These are phyloP conservation scores for Acanthamoeba triangularis DNA, from an alignment of 208 protist genomes.

Conservation along the genomic window DNA sequence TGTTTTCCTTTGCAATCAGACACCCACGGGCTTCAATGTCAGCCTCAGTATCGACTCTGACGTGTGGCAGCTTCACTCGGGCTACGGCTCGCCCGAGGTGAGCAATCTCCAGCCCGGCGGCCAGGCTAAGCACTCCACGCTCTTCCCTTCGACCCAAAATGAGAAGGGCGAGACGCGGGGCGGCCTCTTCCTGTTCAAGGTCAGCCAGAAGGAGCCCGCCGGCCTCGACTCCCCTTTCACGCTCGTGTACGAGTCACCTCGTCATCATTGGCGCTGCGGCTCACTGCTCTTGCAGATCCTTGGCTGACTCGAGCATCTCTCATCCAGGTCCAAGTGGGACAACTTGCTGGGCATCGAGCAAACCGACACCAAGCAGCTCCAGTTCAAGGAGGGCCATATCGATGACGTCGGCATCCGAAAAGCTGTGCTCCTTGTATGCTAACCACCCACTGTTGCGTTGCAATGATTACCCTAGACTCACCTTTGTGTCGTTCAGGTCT, in stretches of 20 bases:
- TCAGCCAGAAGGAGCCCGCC: background rate
- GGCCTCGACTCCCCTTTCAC: conserved; percentile 20
- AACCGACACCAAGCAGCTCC: background rate
- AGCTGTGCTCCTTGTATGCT: background rate
- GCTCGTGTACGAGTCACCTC: background rate
- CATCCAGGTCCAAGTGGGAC: conserved; percentile 64
- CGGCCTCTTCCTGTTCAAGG: conserved; percentile 60
- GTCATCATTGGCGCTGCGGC: background rate
- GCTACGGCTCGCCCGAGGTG: conserved; percentile 58
- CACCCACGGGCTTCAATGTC: conserved; percentile 54
- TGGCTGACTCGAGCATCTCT: background rate
- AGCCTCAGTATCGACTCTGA: conserved; percentile 41
- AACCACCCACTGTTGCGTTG: background rate
- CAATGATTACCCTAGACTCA: too few species aligned
- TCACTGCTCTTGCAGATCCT: background rate
- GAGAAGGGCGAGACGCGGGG: background rate
- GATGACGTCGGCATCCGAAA: conserved; percentile 50
- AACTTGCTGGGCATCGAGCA: conserved; percentile 57
- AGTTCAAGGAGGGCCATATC: conserved; percentile 44
- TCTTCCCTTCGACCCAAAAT: conserved; percentile 67
- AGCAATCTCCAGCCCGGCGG: conserved; percentile 50
- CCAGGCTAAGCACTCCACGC: background rate
- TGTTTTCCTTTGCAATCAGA: background rate
- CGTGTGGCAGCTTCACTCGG: conserved; percentile 59
- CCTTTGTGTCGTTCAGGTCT: background rate